These are phyloP conservation scores for Elsinoe fawcettii DNA, from an alignment of 2,329 filamentous ascomycete species.

Conservation along the genomic window DNA sequence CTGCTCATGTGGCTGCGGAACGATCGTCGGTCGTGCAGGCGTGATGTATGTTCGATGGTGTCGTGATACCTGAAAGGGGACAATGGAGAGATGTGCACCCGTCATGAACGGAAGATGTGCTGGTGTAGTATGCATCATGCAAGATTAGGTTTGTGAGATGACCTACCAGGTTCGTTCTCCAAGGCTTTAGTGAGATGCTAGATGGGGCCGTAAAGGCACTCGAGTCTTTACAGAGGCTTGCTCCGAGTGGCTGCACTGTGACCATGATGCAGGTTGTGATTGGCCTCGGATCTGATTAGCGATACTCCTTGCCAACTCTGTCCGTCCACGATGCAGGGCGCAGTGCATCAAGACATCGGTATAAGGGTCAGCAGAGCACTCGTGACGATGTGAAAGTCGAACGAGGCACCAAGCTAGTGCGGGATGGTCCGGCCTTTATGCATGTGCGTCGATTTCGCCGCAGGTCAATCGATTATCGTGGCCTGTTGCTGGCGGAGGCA, in stretches of 20 bases:
- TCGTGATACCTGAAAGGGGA: background rate
- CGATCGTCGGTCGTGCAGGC: background rate
- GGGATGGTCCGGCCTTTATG: too few relatives aligned
- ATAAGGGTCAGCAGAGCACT: background rate
- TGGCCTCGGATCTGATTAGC: background rate
- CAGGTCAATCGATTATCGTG: background rate
- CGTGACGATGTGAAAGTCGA: too few relatives aligned
- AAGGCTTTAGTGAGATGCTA: conserved; percentile 1
- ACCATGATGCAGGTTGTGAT: background rate
- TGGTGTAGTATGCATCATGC: background rate
- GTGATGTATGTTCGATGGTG: background rate
- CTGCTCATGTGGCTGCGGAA: background rate
- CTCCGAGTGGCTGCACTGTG: background rate
- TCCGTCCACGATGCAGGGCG: background rate
- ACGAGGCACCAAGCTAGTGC: too few relatives aligned
- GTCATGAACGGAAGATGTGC: background rate
- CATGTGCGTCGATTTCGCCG: too few relatives aligned
- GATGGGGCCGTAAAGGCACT: background rate
- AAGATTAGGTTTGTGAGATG: conserved; percentile 1
- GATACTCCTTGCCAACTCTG: background rate
- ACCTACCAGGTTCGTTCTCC: conserved; percentile 10
- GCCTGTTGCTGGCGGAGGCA: background rate
- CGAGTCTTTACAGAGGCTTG: background rate
- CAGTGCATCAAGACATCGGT: background rate
- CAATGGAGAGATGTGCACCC: background rate